A percentile compares a stretch with the other conserved stretches of the same genome.
phyloP scores from a whole-genome alignment of 2,329 filamentous ascomycete genomes.

The Ophiostoma piceae region DNA sequence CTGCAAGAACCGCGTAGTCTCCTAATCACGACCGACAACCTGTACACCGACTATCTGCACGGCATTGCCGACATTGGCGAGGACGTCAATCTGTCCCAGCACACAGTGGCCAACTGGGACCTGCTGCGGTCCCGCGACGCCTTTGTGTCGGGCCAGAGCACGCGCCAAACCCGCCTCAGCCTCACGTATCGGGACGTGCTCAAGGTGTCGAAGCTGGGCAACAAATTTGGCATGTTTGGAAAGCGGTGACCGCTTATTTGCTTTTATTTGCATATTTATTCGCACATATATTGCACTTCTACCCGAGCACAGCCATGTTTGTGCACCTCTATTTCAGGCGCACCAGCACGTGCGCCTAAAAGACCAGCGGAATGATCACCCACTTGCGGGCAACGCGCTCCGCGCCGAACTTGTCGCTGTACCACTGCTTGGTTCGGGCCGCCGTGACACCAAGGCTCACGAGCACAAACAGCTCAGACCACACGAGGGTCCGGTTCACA shows the following conservation, averaged over 20 bases:
- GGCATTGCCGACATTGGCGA: conserved; percentile 63
- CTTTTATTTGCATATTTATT: background rate
- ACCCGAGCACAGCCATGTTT: background rate
- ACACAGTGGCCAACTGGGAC: conserved; percentile 67
- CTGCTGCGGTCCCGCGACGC: conserved; percentile 50
- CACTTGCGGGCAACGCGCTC: conserved; percentile 59
- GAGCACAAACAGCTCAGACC: conserved; percentile 65
- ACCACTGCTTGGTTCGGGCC: conserved; percentile 72
- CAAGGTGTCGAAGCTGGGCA: conserved; percentile 69
- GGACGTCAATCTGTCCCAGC: conserved; percentile 59
- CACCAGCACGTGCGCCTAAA: conserved; percentile 35
- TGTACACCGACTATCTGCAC: conserved; percentile 69
- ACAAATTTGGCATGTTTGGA: conserved; percentile 50
- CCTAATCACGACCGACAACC: conserved; percentile 61
- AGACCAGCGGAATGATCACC: conserved; percentile 71
- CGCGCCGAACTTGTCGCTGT: conserved; percentile 65
- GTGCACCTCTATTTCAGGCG: background rate
- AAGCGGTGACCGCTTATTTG: conserved; percentile 31
- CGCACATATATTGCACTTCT: background rate
- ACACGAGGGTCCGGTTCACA: conserved; percentile 68
- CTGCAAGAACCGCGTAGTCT: conserved; percentile 81
- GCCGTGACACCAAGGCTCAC: conserved; percentile 81
- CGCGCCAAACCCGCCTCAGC: conserved; percentile 60
- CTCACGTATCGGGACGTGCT: conserved; percentile 82
- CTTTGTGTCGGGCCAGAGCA: conserved; percentile 49